Evolutionary conservation across 2,329 filamentous ascomycete species (phyloP).

Genomic region (Ophiostoma tasmaniense): DNA sequence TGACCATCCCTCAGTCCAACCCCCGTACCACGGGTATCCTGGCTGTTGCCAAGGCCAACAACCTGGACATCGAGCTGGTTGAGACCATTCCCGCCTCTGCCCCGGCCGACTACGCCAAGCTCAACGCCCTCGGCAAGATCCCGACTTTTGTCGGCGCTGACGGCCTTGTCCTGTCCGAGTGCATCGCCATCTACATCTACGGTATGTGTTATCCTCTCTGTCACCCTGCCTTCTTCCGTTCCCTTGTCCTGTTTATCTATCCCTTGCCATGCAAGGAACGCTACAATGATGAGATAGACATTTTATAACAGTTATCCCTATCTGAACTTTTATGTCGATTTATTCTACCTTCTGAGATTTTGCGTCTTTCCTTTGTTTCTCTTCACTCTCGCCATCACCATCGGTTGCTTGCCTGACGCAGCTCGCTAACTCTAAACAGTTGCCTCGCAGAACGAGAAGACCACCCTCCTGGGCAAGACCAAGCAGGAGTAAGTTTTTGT

Average conservation of each 20-base stretch:
- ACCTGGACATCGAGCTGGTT: constrained; percentile 81
- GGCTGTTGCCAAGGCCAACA: constrained; percentile 95
- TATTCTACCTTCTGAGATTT: constrained; percentile 72
- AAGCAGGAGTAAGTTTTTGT: constrained; percentile 79
- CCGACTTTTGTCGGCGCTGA: constrained; percentile 89
- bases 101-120: constrained; percentile 69
- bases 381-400: constrained; percentile 27
- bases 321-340: constrained; percentile 88
- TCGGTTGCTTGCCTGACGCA: constrained; percentile 17
- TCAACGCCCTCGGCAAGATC: constrained; percentile 83
- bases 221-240: constrained; percentile 11
- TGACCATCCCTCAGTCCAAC: constrained; percentile 57
- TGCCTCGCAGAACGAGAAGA: constrained; percentile 99
- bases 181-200: constrained; percentile 94
- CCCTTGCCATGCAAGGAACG: constrained; percentile 8
- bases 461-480: constrained; percentile 96
- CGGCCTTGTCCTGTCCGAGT: constrained; percentile 82
- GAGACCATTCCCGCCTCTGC: constrained; percentile 58
- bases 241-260: not conserved
- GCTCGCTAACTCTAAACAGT: constrained; percentile 46
- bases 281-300: constrained; percentile 63
- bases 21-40: constrained; percentile 80
- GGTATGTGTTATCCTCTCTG: constrained; percentile 54
- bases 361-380: constrained; percentile 23
- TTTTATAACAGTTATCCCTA: constrained; percentile 95